These are phyloP conservation scores for Aquilaria malaccensis DNA, from an alignment of 345 rosid species.

Conservation along the genomic window DNA sequence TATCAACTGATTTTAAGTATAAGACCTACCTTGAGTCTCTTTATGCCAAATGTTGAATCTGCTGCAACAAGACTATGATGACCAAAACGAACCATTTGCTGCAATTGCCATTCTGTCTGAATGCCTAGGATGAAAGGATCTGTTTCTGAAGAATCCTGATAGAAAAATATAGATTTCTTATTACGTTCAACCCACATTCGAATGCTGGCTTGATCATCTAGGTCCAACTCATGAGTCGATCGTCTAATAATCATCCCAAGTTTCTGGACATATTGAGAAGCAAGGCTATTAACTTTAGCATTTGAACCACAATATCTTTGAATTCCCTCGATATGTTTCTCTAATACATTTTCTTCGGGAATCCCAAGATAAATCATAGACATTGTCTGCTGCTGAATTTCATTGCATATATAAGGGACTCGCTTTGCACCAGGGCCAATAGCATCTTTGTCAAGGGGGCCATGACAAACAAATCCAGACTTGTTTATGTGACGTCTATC, in stretches of 20 bases:
- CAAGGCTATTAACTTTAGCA: conserved; percentile 59
- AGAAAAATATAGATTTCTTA: conserved; percentile 80
- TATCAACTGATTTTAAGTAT: neutral
- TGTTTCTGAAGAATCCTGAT: conserved; percentile 70
- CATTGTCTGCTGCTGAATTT: conserved; percentile 82
- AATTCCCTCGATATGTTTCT: conserved; percentile 93
- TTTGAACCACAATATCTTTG: conserved; percentile 77
- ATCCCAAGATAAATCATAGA: conserved; percentile 96
- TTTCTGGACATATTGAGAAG: conserved; percentile 87
- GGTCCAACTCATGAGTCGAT: conserved; percentile 83
- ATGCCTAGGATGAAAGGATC: conserved; percentile 82
- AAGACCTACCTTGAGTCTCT: conserved; percentile 70
- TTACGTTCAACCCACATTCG: conserved; percentile 80
- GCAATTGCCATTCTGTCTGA: conserved; percentile 96
- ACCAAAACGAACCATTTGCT: conserved; percentile 83
- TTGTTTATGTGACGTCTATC: conserved; percentile 84
- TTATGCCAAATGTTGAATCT: conserved; percentile 86
- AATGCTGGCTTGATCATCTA: conserved; percentile 91
- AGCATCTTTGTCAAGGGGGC: conserved; percentile 92
- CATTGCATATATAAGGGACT: conserved; percentile 77
- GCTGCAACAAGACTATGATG: conserved; percentile 74
- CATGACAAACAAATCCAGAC: conserved; percentile 85
- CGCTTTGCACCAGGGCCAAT: conserved; percentile 95
- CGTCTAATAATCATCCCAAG: conserved; percentile 86
- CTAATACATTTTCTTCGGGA: conserved; percentile 87